These are phyloP conservation scores for Nicotiana knightiana DNA, from an alignment of 257 asterid species.

Conservation along the genomic window DNA sequence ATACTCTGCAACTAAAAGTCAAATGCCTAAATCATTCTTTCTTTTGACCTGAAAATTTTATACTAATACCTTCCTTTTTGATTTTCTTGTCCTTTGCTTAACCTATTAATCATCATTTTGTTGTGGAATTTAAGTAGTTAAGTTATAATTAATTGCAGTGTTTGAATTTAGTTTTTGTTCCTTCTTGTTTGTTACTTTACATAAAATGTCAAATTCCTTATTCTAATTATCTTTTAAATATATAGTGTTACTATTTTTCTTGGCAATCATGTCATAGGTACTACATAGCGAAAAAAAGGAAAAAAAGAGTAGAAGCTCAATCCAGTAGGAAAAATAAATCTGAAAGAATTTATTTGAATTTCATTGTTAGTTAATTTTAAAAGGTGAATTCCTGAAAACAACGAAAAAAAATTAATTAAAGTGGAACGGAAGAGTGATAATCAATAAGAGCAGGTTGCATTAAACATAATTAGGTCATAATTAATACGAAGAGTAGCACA, in stretches of 20 bases:
- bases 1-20: neutral
- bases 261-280: neutral
- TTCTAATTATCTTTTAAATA: neutral
- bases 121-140: slow-evolving; percentile 1
- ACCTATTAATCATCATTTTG: neutral
- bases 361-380: too few relatives aligned
- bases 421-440: too few relatives aligned
- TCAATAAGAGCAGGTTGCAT: neutral
- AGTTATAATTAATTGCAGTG: neutral
- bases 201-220: neutral
- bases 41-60: neutral
- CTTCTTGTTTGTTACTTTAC: neutral
- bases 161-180: neutral
- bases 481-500: neutral
- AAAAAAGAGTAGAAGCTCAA: too few relatives aligned
- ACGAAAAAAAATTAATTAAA: too few relatives aligned
- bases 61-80: neutral
- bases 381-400: too few relatives aligned
- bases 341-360: too few relatives aligned
- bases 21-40: neutral
- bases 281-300: neutral
- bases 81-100: neutral
- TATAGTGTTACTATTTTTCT: neutral
- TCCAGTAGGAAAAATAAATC: too few relatives aligned
- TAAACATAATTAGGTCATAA: neutral